Conservation (phyloP, 192 early-diverging fungal genomes). For the Umbelopsis vinacea region DNA sequence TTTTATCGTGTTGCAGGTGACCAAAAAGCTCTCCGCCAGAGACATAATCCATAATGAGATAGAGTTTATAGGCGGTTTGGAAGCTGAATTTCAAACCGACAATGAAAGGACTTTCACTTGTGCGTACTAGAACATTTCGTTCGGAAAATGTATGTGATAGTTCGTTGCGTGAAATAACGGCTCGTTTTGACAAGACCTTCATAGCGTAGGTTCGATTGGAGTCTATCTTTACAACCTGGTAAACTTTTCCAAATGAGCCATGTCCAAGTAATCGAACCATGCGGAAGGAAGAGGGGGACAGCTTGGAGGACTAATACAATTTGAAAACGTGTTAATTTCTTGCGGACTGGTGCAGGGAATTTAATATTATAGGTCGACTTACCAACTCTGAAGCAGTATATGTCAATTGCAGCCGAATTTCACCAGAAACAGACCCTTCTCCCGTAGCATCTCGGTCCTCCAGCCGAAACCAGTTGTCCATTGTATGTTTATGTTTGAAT, state of each 20-base stretch:
- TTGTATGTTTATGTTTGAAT: constrained; percentile 43
- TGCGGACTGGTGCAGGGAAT: not conserved
- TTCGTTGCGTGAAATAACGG: constrained; percentile 75
- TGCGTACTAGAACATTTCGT: constrained; percentile 74
- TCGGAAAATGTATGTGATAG: constrained; percentile 78
- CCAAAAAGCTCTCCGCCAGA: constrained; percentile 82
- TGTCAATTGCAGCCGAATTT: constrained; percentile 50
- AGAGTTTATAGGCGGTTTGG: constrained; percentile 77
- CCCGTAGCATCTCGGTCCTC: constrained; percentile 31
- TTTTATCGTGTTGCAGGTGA: constrained; percentile 70
- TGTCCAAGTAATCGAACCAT: constrained; percentile 77
- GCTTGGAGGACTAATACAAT: constrained; percentile 39
- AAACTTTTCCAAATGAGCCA: constrained; percentile 83
- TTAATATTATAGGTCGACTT: not conserved
- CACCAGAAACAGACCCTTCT: constrained; percentile 40
- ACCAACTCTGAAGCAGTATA: constrained; percentile 35
- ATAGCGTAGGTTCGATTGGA: constrained; percentile 82
- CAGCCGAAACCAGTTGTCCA: constrained; percentile 51
- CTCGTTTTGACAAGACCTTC: constrained; percentile 79
- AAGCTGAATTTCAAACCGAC: constrained; percentile 80
- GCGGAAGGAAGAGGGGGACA: constrained; percentile 60
- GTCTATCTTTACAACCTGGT: constrained; percentile 79
- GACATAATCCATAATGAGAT: constrained; percentile 80
- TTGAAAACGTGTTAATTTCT: constrained; percentile 29
- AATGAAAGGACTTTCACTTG: constrained; percentile 69